phyloP scores from a whole-genome alignment of 1,284 basidiomycete genomes.

The Cryptococcus sp. region DNA sequence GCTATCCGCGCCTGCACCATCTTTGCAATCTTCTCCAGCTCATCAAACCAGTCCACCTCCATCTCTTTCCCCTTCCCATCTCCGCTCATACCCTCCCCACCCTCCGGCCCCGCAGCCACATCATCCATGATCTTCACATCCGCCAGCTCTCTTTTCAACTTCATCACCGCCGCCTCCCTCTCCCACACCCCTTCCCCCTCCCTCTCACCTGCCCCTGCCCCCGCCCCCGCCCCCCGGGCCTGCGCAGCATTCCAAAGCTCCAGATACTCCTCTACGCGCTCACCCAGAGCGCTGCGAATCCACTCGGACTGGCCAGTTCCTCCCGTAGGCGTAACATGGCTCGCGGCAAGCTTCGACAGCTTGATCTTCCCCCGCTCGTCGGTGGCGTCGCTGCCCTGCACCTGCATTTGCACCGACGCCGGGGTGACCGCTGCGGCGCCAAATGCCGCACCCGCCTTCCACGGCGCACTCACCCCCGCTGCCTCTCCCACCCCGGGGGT shows the following conservation, averaged over 20 bases:
- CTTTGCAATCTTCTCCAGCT: slow-evolving; percentile 29
- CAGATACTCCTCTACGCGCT: slow-evolving; percentile 28
- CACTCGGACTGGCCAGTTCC: slow-evolving; percentile 35
- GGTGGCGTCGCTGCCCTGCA: neutral
- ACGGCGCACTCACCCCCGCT: neutral
- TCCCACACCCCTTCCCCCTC: neutral
- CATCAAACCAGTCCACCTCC: slow-evolving; percentile 31
- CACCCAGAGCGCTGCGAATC: slow-evolving; percentile 21
- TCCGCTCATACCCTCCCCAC: slow-evolving; percentile 4
- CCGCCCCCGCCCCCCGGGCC: neutral
- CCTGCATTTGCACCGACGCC: no score
- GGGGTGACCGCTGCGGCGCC: no score
- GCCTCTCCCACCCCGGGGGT: neutral
- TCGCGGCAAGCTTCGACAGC: slow-evolving; percentile 34
- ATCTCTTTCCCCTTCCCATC: slow-evolving; percentile 4
- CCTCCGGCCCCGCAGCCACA: slow-evolving; percentile 15
- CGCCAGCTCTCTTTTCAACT: slow-evolving; percentile 15
- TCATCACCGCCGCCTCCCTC: slow-evolving; percentile 1
- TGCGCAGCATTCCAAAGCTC: slow-evolving; percentile 25
- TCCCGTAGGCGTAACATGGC: slow-evolving; percentile 29
- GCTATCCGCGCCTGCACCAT: slow-evolving; percentile 5
- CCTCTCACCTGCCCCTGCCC: neutral
- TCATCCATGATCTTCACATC: slow-evolving; percentile 39
- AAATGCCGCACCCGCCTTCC: no score
- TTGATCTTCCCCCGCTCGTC: slow-evolving; percentile 25